A percentile compares a stretch with the other conserved stretches of the same genome.
Conservation (phyloP, 2,329 filamentous ascomycete species). For the Uncinocarpus reesii region DNA sequence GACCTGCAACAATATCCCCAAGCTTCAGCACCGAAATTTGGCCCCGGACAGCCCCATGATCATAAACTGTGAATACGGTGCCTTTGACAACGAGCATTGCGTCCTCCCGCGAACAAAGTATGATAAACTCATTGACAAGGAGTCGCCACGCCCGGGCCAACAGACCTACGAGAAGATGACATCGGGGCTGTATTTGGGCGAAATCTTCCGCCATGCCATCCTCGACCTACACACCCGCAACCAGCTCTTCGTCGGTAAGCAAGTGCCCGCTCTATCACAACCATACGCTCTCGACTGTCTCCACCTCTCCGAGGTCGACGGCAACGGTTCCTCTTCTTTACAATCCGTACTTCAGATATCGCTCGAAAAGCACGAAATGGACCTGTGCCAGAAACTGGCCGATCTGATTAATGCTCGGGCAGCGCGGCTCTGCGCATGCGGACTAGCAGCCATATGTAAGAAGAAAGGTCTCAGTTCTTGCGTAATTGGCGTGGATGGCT, state of each 20-base stretch:
- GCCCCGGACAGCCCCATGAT: conserved; percentile 75
- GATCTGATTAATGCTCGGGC: conserved; percentile 92
- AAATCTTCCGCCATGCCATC: conserved; percentile 81
- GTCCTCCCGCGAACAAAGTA: conserved; percentile 78
- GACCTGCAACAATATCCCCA: conserved; percentile 76
- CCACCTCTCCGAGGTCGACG: conserved; percentile 84
- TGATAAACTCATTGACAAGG: conserved; percentile 76
- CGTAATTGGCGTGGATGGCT: conserved; percentile 93
- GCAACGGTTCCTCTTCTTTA: conserved; percentile 78
- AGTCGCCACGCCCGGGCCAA: conserved; percentile 84
- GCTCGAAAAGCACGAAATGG: conserved; percentile 57
- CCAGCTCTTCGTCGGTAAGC: conserved; percentile 72
- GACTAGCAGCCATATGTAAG: conserved; percentile 89
- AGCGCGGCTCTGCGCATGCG: conserved; percentile 84
- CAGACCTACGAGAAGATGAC: conserved; percentile 98
- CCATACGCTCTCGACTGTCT: conserved; percentile 85
- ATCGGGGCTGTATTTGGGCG: conserved; percentile 83
- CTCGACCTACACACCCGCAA: conserved; percentile 64
- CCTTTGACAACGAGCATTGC: conserved; percentile 86
- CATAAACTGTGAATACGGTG: conserved; percentile 97
- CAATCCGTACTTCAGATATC: conserved; percentile 59
- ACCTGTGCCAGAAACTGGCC: conserved; percentile 75
- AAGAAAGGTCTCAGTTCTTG: conserved; percentile 84
- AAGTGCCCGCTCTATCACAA: conserved; percentile 68
- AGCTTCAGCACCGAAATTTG: conserved; percentile 82